Percentiles rank a stretch among this genome's conserved stretches.
These are phyloP conservation scores for Centrapalus pauciflorus DNA, from an alignment of 129 eudicot species.

Conservation along the genomic window DNA sequence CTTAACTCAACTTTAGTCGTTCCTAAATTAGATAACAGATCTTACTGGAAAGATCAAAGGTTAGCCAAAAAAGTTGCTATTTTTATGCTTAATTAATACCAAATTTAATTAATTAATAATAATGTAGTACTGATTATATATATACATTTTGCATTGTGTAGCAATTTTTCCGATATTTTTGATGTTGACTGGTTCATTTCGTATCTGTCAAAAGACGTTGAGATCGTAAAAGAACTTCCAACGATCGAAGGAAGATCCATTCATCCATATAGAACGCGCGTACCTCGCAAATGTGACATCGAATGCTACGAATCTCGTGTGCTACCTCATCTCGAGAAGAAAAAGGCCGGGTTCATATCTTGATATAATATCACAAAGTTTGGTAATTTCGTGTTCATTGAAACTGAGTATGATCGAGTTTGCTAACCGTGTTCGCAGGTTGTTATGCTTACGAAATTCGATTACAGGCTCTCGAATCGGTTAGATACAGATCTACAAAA, in stretches of 20 bases:
- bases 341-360: slow-evolving; percentile 43
- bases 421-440: slow-evolving; percentile 42
- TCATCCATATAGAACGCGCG: slow-evolving; percentile 39
- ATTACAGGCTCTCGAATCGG: slow-evolving; percentile 59
- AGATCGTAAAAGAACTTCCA: slow-evolving; percentile 50
- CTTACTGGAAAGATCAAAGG: slow-evolving; percentile 74
- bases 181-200: slow-evolving; percentile 60
- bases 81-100: background rate
- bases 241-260: slow-evolving; percentile 30
- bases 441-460: slow-evolving; percentile 60
- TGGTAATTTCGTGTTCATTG: background rate
- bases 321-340: slow-evolving; percentile 47
- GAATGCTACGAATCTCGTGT: slow-evolving; percentile 47
- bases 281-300: slow-evolving; percentile 60
- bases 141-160: slow-evolving; percentile 17
- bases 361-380: background rate
- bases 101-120: background rate
- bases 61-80: slow-evolving; percentile 8
- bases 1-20: slow-evolving; percentile 58
- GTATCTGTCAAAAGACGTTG: slow-evolving; percentile 56
- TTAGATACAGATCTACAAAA: slow-evolving; percentile 56
- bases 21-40: slow-evolving; percentile 53
- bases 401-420: background rate
- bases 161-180: slow-evolving; percentile 62
- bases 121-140: background rate